Base-by-base conservation (phyloP, 2,329 filamentous ascomycete genomes). In the Fusarium pseudocircinatum region DNA sequence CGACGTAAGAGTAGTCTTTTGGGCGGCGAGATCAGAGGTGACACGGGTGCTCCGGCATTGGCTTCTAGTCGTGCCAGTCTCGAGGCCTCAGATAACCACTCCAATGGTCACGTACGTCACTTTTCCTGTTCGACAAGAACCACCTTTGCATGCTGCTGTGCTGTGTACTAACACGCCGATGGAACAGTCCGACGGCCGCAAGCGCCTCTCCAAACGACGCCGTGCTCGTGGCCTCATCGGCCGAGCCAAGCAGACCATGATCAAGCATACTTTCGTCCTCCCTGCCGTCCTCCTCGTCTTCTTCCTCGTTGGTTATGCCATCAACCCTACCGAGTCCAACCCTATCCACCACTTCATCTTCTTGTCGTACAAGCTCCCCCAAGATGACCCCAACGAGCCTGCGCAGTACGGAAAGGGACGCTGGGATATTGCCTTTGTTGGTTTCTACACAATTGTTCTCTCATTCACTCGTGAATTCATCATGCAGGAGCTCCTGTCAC, bases 401-500 rank as follows among this genome's bases (percentile, higher is more conserved):
- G 67, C 85, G 24, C 93, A 95, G 79, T 98, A 97, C 84, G 95
- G 92, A 81, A 98, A 98, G 82, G 95, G 95, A n/a, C 87, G 83
- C 44, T 93, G 92, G 85, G 95, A 98, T 81, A 86, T 97, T 60
- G 93, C 93, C 47, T 96, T 98, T 78, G 94, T 98, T 61, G 85
- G 86, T 67, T 98, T 98, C 85, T 98, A 98, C 84, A 96, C 90
- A 44, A 85, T 98, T 64, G 92, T 98, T 28, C 88, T 98, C 69
- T 95, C 93, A 69, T 98, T 98, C 82, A 97, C 94, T 16, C 94
- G 95, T 80, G 95, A 98, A 82, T 97, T 97, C 82, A 88, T 97
- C 84, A 98, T 97, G 95, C 95, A 97, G 84, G 92, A 94, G 78
- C 78, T 97, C 57, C 90, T 98, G 66, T 90, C 92, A 18, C 95